A percentile compares a stretch with the other conserved stretches of the same genome.
phyloP scores from a whole-genome alignment of 2,329 filamentous ascomycete genomes.

The Basipetospora sp. region DNA sequence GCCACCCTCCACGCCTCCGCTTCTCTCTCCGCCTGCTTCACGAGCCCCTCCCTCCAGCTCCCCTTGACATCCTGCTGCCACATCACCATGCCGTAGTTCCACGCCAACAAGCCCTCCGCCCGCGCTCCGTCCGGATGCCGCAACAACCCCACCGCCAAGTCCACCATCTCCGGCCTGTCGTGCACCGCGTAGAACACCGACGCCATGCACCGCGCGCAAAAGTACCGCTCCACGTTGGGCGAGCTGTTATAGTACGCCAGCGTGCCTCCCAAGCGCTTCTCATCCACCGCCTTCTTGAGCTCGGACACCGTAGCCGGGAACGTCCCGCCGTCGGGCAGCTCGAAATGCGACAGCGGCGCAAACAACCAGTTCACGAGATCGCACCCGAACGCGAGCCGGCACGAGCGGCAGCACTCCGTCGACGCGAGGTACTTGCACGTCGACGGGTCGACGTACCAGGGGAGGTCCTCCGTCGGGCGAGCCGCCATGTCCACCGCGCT shows the following conservation, averaged over 20 bases:
- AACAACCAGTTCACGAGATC: conserved; percentile 34
- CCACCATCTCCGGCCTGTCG: conserved; percentile 22
- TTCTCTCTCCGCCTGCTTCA: conserved; percentile 18
- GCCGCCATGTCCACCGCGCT: conserved; percentile 15
- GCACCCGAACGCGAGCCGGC: conserved; percentile 24
- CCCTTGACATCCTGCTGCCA: conserved; percentile 22
- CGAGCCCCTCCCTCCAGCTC: conserved; percentile 25
- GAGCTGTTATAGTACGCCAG: conserved; percentile 29
- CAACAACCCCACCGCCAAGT: conserved; percentile 30
- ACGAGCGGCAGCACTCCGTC: conserved; percentile 34
- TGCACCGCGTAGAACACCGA: conserved; percentile 29
- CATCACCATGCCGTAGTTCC: conserved; percentile 21
- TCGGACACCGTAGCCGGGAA: conserved; percentile 9
- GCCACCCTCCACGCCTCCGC: conserved; percentile 20
- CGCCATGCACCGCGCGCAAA: conserved; percentile 33
- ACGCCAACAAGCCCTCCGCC: conserved; percentile 28
- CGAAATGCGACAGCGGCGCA: conserved; percentile 23
- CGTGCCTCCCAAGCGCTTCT: conserved; percentile 26
- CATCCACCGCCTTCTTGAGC: conserved; percentile 18
- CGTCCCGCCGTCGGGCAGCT: conserved; percentile 12
- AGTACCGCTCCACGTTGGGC: conserved; percentile 30
- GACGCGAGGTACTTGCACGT: conserved; percentile 24
- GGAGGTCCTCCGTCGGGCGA: conserved; percentile 16
- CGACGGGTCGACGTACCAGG: conserved; percentile 27
- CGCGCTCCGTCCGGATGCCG: conserved; percentile 29